Evolutionary conservation across 345 rosid genomes (phyloP).

Genomic region (Gossypium sturtianum): DNA sequence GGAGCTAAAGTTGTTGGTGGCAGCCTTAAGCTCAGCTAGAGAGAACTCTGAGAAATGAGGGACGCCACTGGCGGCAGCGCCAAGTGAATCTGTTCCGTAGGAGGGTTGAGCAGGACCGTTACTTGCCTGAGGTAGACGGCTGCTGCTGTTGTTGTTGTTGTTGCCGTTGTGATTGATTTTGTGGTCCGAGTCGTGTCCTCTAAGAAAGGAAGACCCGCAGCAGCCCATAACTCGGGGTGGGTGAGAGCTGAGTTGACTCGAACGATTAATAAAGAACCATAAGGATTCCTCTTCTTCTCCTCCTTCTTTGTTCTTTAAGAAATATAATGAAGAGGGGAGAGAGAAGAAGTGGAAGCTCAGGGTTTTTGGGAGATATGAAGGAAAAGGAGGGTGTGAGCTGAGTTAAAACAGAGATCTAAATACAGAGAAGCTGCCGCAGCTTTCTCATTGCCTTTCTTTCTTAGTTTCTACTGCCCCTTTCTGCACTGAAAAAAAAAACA

Average conservation of each 20-base stretch:
- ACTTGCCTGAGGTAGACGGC: constrained; percentile 11
- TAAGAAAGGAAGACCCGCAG: constrained; percentile 41
- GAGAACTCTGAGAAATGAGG: constrained; percentile 63
- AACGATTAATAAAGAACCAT: constrained; percentile 2
- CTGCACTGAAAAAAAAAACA: not conserved
- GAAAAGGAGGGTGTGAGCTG: not conserved
- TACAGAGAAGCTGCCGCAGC: constrained; percentile 15
- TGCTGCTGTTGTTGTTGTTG: constrained; percentile 1
- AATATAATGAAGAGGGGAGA: not conserved
- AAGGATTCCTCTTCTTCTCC: not conserved
- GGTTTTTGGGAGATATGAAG: not conserved
- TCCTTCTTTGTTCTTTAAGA: not conserved
- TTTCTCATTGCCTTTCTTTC: constrained; percentile 12
- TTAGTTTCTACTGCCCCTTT: not conserved
- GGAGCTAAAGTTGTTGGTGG: constrained; percentile 76
- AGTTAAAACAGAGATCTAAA: constrained; percentile 13
- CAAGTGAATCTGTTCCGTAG: constrained; percentile 21
- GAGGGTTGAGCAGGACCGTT: constrained; percentile 19
- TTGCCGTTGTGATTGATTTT: constrained; percentile 9
- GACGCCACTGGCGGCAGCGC: constrained; percentile 20
- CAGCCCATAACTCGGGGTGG: constrained; percentile 54
- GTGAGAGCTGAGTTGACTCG: constrained; percentile 31
- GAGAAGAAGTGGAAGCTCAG: not conserved
- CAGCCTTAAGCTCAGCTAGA: constrained; percentile 60
- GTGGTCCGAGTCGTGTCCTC: constrained; percentile 22